Evolutionary conservation across 441 rosid species (phyloP).

Genomic region (Hypseocharis bilobata): DNA sequence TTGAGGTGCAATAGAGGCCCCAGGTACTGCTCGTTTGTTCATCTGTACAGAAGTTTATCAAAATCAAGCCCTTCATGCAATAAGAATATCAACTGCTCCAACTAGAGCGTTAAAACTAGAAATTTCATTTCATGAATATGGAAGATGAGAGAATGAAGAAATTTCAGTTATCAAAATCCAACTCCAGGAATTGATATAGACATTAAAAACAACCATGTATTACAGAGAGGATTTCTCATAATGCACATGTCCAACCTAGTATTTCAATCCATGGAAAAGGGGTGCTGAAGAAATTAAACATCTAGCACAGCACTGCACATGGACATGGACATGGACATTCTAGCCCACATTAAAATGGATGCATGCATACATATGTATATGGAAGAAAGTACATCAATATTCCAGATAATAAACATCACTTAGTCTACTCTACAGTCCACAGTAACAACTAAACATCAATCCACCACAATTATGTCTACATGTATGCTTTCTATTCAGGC

Average conservation of each 20-base stretch:
- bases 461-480: not conserved
- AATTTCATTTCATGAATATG: not conserved
- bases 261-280: not conserved
- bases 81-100: not conserved
- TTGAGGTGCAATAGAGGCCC: constrained; percentile 58
- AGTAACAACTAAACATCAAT: not conserved
- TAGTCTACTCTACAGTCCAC: not conserved
- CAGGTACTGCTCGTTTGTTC: constrained; percentile 65
- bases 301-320: too few species aligned
- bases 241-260: constrained; percentile 4
- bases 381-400: too few species aligned
- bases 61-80: constrained; percentile 10
- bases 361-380: too few species aligned
- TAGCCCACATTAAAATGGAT: too few species aligned
- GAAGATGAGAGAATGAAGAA: not conserved
- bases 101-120: constrained; percentile 8
- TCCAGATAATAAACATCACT: not conserved
- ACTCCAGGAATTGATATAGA: not conserved
- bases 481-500: not conserved
- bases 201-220: not conserved
- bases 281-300: not conserved
- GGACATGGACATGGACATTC: too few species aligned
- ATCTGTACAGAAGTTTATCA: constrained; percentile 41
- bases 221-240: not conserved
- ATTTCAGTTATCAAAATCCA: not conserved